Base-by-base conservation (phyloP, 305 asterid genomes). In the Fraxinus latifolia region DNA sequence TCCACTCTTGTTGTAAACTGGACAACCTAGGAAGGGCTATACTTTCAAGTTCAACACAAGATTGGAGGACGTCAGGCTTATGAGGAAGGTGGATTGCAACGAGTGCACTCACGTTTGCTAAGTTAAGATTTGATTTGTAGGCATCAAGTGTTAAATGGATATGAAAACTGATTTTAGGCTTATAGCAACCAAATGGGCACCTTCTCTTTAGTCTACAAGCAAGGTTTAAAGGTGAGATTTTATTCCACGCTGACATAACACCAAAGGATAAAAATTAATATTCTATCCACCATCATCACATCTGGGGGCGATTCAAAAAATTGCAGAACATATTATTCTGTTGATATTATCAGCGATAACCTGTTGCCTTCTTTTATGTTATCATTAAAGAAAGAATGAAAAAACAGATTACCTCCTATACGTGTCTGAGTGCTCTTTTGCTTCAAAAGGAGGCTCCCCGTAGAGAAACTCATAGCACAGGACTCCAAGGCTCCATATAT, bases 401-500 rank as follows among this genome's bases (percentile, higher is more conserved):
- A 65, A 67, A 75, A 42, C 25, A 37, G 36, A 50, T 3, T 75
- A 89, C 92, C 92, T 87, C 74, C 89, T 83, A 68, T 89, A 89
- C 3, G 92, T 89, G 83, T 89, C 92, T 0, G 91, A 86, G 84
- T 89, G 92, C 50, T 89, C 92, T 86, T 89, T 87, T 32, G 91
- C 92, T 80, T 89, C 92, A 88, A 89, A 89, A 37, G 92, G 91
- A 79, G 92, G 90, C 27, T 87, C 84, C 76, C 92, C 89, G 32
- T 83, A 86, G 25, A 89, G 87, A 81, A 92, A 91, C 77, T 90
- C 94, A 78, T 88, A 92, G 87, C 96, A 92, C 7, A 92, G 84
- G 77, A 92, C 80, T 34, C 94, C 94, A 47, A 92, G 92, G 85
- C 93, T 92, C 96, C 94, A 91, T 80, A 88, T 89, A 80, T 88